Base-by-base conservation (phyloP, 192 early-diverging fungal species). In the Podila clonocystis region DNA sequence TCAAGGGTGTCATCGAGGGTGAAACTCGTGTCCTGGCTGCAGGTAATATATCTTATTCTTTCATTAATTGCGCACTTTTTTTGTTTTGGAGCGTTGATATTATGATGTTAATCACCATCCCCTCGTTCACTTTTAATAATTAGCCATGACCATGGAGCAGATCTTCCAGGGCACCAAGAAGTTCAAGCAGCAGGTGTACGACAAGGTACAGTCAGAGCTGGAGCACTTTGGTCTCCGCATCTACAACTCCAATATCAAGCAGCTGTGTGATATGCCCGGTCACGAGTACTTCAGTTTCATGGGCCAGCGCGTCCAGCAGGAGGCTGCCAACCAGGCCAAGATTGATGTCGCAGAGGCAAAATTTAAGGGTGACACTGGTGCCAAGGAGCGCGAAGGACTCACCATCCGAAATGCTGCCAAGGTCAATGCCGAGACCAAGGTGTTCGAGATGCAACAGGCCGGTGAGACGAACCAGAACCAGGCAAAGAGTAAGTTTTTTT, bases 201-300 rank as follows among this genome's bases (percentile, higher is more conserved):
- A 75, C 52, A 70, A 80, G 58, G 82, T 89, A 30, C 87, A 89
- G 61, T 64, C 63, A 20, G 88, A 89, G 68, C 74, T 89, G 67
- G 75, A 85, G 38, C 87, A 89, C 55, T 89, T 89, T 68, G 88
- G 88, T 45, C 63, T 89, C 20, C 68, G 66, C 62, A 86, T 91
- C 63, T 89, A 89, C 82, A 89, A 89, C 70, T 84, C 88, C 22
- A 89, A 89, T 63, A 70, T 89, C 72, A 90, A 90, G 66, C 71
- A 86, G 57, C 65, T 89, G 48, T 74, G 82, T 41, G 88, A 89
- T 60, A 73, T 82, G 61, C 80, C 80, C 9, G 88, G 88, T 8
- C 76, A 70, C 49, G 88, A 89, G 70, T 89, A 89, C 72, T 89
- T 89, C 71, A 67, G 71, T 63, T 89, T 88, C 67, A 82, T 89